Conservation (phyloP, 2,329 filamentous ascomycete genomes). For the Colletotrichum euphorbiae region DNA sequence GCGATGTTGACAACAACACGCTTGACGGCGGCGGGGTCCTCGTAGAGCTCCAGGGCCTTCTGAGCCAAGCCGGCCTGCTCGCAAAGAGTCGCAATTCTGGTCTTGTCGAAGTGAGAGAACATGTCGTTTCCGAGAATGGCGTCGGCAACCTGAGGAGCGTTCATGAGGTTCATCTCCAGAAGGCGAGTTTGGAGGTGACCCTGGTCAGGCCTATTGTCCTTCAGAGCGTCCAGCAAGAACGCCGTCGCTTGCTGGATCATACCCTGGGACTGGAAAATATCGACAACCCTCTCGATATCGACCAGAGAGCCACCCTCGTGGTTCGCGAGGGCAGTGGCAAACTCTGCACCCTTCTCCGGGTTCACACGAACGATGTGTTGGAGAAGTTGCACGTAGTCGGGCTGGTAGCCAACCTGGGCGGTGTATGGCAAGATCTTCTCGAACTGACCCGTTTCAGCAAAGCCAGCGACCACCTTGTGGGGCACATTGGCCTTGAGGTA, state of each 20-base stretch:
- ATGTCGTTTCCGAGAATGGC: conserved; percentile 98
- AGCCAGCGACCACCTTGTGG: conserved; percentile 93
- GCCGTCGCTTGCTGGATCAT: conserved; percentile 98
- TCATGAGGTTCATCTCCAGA: conserved; percentile 97
- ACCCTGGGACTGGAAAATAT: conserved; percentile 97
- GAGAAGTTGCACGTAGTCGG: conserved; percentile 93
- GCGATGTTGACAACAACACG: conserved; percentile 87
- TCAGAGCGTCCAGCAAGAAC: conserved; percentile 95
- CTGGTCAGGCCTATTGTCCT: conserved; percentile 95
- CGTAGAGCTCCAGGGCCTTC: conserved; percentile 93
- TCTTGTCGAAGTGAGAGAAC: conserved; percentile 96
- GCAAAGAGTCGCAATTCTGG: conserved; percentile 88
- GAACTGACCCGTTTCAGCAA: conserved; percentile 96
- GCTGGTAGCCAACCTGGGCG: conserved; percentile 85
- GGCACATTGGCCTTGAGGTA: conserved; percentile 92
- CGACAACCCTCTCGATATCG: conserved; percentile 93
- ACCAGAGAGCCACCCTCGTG: conserved; percentile 88
- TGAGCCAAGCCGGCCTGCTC: conserved; percentile 91
- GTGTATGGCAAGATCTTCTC: conserved; percentile 96
- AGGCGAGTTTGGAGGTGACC: conserved; percentile 93
- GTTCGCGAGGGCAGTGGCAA: conserved; percentile 91
- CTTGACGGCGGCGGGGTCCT: conserved; percentile 91
- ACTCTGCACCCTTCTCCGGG: conserved; percentile 93
- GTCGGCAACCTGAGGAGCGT: conserved; percentile 96
- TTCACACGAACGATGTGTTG: conserved; percentile 93